phyloP scores from a whole-genome alignment of 1,139 yeast species.

The Magnusiomyces magnusii region DNA sequence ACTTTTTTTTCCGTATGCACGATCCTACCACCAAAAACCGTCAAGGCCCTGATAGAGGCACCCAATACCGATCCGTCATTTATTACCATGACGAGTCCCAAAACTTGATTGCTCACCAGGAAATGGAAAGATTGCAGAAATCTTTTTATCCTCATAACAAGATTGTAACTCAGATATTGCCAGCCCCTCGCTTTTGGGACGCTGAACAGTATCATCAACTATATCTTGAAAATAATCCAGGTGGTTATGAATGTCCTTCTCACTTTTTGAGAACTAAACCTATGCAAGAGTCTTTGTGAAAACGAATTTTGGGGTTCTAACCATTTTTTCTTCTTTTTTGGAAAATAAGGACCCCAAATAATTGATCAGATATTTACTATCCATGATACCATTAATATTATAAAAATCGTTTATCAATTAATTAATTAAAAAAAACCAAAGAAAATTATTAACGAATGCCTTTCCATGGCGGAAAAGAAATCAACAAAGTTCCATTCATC shows the following conservation, averaged over 20 bases:
- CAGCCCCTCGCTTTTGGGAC: slow-evolving; percentile 65
- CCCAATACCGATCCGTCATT: slow-evolving; percentile 77
- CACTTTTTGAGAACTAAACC: slow-evolving; percentile 54
- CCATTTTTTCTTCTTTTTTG: no score
- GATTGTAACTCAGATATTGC: slow-evolving; percentile 62
- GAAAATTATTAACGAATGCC: background rate
- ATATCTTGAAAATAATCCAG: slow-evolving; percentile 69
- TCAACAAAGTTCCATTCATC: background rate
- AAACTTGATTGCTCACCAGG: background rate
- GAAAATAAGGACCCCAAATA: no score
- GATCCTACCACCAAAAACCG: slow-evolving; percentile 57
- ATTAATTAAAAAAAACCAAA: background rate
- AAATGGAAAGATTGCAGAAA: slow-evolving; percentile 31
- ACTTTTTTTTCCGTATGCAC: slow-evolving; percentile 84
- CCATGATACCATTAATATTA: no score
- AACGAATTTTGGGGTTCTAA: no score
- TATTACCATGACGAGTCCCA: slow-evolving; percentile 38
- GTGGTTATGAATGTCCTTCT: slow-evolving; percentile 83
- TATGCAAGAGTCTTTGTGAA: background rate
- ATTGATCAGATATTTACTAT: no score
- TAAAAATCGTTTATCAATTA: no score
- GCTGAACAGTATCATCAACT: slow-evolving; percentile 91
- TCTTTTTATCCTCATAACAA: slow-evolving; percentile 43
- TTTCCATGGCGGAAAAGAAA: background rate
- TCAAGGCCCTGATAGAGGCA: slow-evolving; percentile 79